Evolutionary conservation across 257 asterid species (phyloP).

Genomic region (Forsythia suspensa): DNA sequence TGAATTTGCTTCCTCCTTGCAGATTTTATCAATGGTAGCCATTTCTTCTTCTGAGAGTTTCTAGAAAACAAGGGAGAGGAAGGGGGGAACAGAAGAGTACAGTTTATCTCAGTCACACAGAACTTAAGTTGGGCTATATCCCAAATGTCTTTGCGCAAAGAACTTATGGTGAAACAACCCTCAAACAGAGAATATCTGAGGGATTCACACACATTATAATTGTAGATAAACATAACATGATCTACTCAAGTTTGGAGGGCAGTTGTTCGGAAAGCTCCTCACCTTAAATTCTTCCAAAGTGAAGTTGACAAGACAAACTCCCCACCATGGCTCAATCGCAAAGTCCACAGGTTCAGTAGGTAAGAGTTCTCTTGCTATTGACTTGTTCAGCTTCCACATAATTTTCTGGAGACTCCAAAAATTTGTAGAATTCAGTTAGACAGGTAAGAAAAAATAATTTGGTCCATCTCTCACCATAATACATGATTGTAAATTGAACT

Average conservation of each 20-base stretch:
- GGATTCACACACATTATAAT: neutral
- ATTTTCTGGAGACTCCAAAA: slow-evolving; percentile 84
- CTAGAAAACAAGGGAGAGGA: slow-evolving; percentile 37
- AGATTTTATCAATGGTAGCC: slow-evolving; percentile 96
- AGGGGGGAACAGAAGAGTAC: slow-evolving; percentile 10
- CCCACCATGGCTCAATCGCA: slow-evolving; percentile 98
- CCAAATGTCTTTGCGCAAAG: slow-evolving; percentile 7
- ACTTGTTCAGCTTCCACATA: slow-evolving; percentile 99
- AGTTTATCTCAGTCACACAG: slow-evolving; percentile 9
- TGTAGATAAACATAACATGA: neutral
- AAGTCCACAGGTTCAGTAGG: slow-evolving; percentile 94
- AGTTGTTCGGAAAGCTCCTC: slow-evolving; percentile 27
- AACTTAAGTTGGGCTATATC: slow-evolving; percentile 8
- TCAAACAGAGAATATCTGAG: neutral
- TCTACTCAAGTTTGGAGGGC: slow-evolving; percentile 1
- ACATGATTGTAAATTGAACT: slow-evolving; percentile 16
- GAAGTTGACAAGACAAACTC: slow-evolving; percentile 95
- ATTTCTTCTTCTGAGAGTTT: slow-evolving; percentile 97
- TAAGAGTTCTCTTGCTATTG: slow-evolving; percentile 93
- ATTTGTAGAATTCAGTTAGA: slow-evolving; percentile 34
- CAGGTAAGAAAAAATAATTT: slow-evolving; percentile 19
- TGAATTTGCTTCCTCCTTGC: slow-evolving; percentile 97
- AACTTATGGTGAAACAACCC: neutral
- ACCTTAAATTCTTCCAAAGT: slow-evolving; percentile 99
- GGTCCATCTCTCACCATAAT: slow-evolving; percentile 7